These are phyloP conservation scores for Cordyceps fumosorosea DNA, from an alignment of 2,329 filamentous ascomycete genomes.

Conservation along the genomic window DNA sequence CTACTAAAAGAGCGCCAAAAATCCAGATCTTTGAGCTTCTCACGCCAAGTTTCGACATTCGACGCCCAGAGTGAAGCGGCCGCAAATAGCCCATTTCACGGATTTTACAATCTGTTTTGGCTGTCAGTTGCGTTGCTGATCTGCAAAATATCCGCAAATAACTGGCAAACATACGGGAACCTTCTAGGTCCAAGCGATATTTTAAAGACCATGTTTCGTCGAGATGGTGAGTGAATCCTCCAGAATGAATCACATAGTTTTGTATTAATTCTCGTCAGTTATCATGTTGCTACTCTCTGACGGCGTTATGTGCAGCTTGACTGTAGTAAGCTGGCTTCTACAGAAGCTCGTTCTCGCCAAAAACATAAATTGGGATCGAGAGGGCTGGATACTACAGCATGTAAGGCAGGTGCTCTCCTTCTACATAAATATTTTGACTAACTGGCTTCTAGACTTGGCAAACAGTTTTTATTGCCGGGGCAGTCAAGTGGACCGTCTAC, in stretches of 20 bases:
- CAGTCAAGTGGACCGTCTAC: constrained; percentile 60
- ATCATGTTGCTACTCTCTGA: constrained; percentile 56
- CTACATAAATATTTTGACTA: not conserved
- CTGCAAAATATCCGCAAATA: constrained; percentile 58
- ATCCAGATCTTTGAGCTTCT: constrained; percentile 57
- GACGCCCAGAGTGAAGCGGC: constrained; percentile 62
- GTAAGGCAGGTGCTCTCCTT: constrained; percentile 26
- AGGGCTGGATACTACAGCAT: constrained; percentile 70
- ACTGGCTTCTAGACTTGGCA: constrained; percentile 57
- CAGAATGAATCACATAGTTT: not conserved
- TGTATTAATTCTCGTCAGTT: constrained; percentile 27
- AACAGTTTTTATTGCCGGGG: constrained; percentile 51
- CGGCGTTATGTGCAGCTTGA: constrained; percentile 60
- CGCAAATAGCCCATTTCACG: constrained; percentile 64
- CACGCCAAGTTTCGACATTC: constrained; percentile 65
- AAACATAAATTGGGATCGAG: constrained; percentile 59
- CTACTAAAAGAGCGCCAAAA: constrained; percentile 17
- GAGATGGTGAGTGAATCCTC: constrained; percentile 32
- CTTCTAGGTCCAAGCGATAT: constrained; percentile 67
- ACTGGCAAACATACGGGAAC: constrained; percentile 62
- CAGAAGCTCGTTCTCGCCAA: constrained; percentile 54
- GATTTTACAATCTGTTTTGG: constrained; percentile 78
- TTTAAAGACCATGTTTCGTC: constrained; percentile 56
- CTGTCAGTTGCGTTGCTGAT: constrained; percentile 61
- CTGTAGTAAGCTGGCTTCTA: constrained; percentile 57